Percentiles rank a stretch among this genome's conserved stretches.
phyloP scores from a whole-genome alignment of 116 monocot species.

The Zostera marina region DNA sequence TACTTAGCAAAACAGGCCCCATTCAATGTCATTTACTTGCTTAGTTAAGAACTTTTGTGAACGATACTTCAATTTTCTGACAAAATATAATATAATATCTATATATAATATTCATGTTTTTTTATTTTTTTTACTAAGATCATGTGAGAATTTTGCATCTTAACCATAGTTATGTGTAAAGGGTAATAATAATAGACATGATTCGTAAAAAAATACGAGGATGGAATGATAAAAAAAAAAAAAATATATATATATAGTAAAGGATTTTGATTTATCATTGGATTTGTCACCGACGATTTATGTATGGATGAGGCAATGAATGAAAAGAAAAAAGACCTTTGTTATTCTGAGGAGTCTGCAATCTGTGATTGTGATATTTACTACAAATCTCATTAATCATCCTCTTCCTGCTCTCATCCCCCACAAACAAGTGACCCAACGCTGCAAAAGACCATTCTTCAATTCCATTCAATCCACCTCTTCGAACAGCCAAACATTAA shows the following conservation, averaged over 20 bases:
- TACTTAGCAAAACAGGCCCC: conserved; percentile 15
- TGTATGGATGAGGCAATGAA: not conserved
- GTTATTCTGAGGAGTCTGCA: too few relatives aligned
- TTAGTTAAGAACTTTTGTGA: conserved; percentile 2
- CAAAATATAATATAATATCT: not conserved
- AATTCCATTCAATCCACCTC: conserved; percentile 24
- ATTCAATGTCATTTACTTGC: conserved; percentile 27
- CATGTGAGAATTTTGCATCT: too few relatives aligned
- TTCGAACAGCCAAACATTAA: conserved; percentile 3
- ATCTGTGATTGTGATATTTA: conserved; percentile 3
- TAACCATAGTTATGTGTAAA: too few relatives aligned
- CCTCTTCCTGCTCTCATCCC: not conserved
- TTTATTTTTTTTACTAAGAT: too few relatives aligned
- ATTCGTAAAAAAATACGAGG: too few relatives aligned
- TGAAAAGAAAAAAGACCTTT: not conserved
- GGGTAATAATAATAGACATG: too few relatives aligned
- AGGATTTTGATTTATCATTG: not conserved
- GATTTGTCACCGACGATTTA: conserved; percentile 5
- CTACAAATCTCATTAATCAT: conserved; percentile 6
- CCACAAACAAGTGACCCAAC: not conserved
- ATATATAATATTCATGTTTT: too few relatives aligned
- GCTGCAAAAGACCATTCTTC: conserved; percentile 8
- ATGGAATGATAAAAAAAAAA: too few relatives aligned
- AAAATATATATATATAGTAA: too few relatives aligned
- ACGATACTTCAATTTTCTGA: conserved; percentile 3